Evolutionary conservation across 768 basidiomycete genomes (phyloP).

Genomic region (Lactifluus hygrophoroides): DNA sequence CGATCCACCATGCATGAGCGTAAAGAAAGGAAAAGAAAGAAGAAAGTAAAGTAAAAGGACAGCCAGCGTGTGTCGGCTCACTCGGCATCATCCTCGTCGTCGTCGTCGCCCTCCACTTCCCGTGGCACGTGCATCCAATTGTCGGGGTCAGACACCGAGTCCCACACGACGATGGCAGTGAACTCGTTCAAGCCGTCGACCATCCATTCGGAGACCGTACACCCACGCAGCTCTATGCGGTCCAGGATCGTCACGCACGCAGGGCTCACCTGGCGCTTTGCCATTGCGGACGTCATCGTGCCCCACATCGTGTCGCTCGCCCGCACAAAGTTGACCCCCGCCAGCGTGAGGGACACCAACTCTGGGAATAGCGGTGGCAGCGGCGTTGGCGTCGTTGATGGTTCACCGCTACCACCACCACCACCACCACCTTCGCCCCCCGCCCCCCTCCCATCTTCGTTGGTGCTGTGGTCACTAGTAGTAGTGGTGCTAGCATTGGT

Average conservation of each 20-base stretch:
- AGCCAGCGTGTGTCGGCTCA: not conserved
- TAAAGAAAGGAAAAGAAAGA: not conserved
- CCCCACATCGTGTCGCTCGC: not conserved
- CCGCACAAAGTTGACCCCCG: slow-evolving; percentile 9
- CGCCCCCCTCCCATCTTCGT: too few relatives aligned
- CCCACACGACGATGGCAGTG: slow-evolving; percentile 14
- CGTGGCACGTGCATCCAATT: slow-evolving; percentile 13
- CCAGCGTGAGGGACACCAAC: slow-evolving; percentile 8
- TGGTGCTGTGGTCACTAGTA: not conserved
- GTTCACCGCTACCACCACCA: not conserved
- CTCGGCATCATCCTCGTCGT: not conserved
- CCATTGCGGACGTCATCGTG: not conserved
- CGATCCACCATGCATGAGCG: not conserved
- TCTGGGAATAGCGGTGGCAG: not conserved
- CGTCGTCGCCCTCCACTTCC: not conserved
- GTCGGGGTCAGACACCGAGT: slow-evolving; percentile 10
- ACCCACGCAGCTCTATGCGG: slow-evolving; percentile 11
- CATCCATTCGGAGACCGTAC: slow-evolving; percentile 8
- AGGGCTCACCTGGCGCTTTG: slow-evolving; percentile 7
- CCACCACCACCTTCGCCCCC: not conserved
- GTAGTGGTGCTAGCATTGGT: not conserved
- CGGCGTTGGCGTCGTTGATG: not conserved
- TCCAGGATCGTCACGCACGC: slow-evolving; percentile 14
- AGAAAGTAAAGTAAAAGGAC: too few relatives aligned
- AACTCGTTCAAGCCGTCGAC: slow-evolving; percentile 8